Evolutionary conservation across 768 basidiomycete species (phyloP), one percentile per base, ranked within the genome.

Genomic region (Amanita polypyramis): DNA sequence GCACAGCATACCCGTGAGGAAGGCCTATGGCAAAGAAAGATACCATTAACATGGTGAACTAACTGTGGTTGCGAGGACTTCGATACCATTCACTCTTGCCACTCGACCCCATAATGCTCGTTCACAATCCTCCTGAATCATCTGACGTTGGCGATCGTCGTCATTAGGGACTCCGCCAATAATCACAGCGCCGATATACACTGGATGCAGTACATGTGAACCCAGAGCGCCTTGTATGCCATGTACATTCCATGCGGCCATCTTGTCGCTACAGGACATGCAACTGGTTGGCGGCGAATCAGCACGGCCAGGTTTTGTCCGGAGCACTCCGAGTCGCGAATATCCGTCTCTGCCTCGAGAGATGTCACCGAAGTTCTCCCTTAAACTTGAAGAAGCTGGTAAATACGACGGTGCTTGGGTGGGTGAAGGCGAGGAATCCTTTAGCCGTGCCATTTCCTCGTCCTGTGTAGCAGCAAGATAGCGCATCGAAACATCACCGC

Each of bases 231-330:
- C 94, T 58, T 95, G 91, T 20, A 95, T 70, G 0, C 94, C 94
- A 3, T 91, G 67, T 0, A 84, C 75, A 47, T 73, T 79, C 92
- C 93, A 98, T 4, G 75, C 66, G 0, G 91, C 90, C 35, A 98
- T 83, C 64, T 98, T 98, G 61, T 98, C 94, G 54, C 86, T 90
- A 65, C 94, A 98, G 0, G 92, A 90, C 82, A 96, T 88, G 57
- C 77, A 89, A 0, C 76, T 60, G 1, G 94, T 90, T 0, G 80
- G 80, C 0, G 82, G 82, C 0, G 92, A 84, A 59, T 98, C 94
- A 0, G 89, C 85, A 45, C 94, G 79, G 2, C 92, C 95, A 4
- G 94, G 94, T 59, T 97, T 98, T 0, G 95, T 96, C 27, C 94
- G 85, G 38, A 97, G 65, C 7, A 85, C 81, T 4, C 89, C 85